Base-by-base conservation (phyloP, 1,284 basidiomycete species). In the Apiotrichum laibachii region DNA sequence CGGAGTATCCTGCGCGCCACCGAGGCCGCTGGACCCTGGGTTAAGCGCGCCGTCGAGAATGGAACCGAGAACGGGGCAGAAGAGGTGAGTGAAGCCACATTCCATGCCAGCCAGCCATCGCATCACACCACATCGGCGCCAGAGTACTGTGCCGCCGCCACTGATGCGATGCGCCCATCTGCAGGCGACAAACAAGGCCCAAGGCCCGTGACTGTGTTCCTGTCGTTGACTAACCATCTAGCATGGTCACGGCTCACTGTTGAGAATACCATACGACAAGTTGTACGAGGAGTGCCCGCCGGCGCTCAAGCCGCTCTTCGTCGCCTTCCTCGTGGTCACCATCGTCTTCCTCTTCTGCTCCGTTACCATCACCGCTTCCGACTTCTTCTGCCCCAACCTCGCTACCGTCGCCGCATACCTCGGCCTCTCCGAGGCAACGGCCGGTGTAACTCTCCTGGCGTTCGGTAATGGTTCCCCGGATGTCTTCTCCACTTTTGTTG, bases 381-480 rank as follows among this genome's bases (percentile, higher is more conserved):
- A 97, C 78, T 97, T 95, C 80, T 95, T 97, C 80, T 93, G 89
- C 50, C 92, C 92, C 2, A 96, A 97, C 76, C 84, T 96, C 35
- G 87, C 89, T 0, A 90, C 92, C 0, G 87, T 95, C 40, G 85
- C 92, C 0, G 83, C 87, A 50, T 79, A 89, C 9, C 83, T 96
- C 2, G 89, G 91, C 0, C 77, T 97, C 37, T 88, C 88, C 67
- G 91, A 97, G 76, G 90, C 89, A 60, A 86, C 95, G 10, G 91
- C 92, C 0, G 92, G 92, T 0, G 92, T 95, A 16, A 95, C 93
- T 0, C 89, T 97, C 67, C 83, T 97, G 22, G 93, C 93, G 0
- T 92, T 95, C 72, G 92, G 93, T 7, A 96, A 95, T 72, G 92
- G 91, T 34, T 91, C 88, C 66, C 92, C 92, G 0, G 92, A 95